Base-by-base conservation (phyloP, 2,329 filamentous ascomycete species). In the Aspergillus melleus region DNA sequence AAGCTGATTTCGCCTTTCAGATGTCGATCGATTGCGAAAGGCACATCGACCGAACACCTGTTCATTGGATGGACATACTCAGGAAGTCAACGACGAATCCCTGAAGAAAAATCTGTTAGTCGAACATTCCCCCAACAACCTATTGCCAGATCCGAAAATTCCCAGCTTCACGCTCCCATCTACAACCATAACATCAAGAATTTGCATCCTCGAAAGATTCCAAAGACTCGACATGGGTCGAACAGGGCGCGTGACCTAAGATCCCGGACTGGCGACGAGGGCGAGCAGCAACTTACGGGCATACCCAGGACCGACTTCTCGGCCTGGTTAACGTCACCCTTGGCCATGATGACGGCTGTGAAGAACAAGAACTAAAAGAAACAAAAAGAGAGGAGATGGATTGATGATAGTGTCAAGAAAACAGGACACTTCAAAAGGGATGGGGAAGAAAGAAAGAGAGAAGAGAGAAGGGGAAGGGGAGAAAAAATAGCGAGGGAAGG, bases 81-180 rank as follows among this genome's bases (percentile, higher is more conserved):
- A 98, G 80, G 88, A 98, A 98, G 86, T 98, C 94, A 79, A 96
- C 91, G 79, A 97, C 78, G 87, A 98, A 98, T 81, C 91, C 91
- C 89, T 96, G 64, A 63, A 64, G 65, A 67, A 67, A 70, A 64
- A 64, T 66, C 65, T 65, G 66, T 77, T 66, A 77, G 76, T 68
- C 24, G 55, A 29, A 26, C 19, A 52, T 58, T 63, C 49, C 32
- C 19, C 24, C 3, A 32, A 49, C 14, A 42, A 59, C 30, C 12
- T 32, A 24, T 10, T 52, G 26, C 50, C 24, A 47, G 59, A 44
- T 52, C 47, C 47, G 39, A 36, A 30, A 56, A 62, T 61, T 16
- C 49, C 60, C 52, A 20, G 32, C 30, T 24, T n/a, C 39, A 6
- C 6, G 14, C 6, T 26, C n/a, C 54, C 20, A 42, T 16, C 9